Evolutionary conservation across 805 yeast species (phyloP).

Genomic region (Yamadazyma paraphyllophila): DNA sequence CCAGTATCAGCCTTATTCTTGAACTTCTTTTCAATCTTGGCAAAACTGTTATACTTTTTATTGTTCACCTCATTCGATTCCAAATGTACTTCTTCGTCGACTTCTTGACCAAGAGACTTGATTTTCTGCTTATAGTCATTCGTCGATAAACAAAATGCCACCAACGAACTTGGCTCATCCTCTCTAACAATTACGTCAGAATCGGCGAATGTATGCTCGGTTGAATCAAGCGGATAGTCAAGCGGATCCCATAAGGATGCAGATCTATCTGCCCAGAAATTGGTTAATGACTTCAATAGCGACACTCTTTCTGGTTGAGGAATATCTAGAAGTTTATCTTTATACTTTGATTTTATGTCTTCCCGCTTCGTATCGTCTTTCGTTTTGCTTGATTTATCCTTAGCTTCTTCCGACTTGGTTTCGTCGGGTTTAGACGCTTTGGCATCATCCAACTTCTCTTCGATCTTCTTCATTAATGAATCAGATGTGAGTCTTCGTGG

Average conservation of each 20-base stretch:
- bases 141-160: constrained; percentile 88
- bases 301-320: constrained; percentile 66
- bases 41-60: constrained; percentile 36
- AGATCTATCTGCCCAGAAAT: constrained; percentile 97
- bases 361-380: not conserved
- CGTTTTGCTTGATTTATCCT: not conserved
- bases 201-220: constrained; percentile 91
- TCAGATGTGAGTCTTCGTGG: constrained; percentile 11
- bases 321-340: constrained; percentile 13
- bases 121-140: constrained; percentile 75
- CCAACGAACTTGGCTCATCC: constrained; percentile 92
- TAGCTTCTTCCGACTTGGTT: not conserved
- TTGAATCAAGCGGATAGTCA: constrained; percentile 72
- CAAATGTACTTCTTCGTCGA: constrained; percentile 11
- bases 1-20: constrained; percentile 26
- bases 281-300: constrained; percentile 76
- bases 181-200: constrained; percentile 92
- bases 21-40: constrained; percentile 42
- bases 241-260: constrained; percentile 94
- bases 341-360: constrained; percentile 2
- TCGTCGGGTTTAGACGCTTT: not conserved
- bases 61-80: constrained; percentile 20
- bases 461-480: not conserved
- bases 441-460: not conserved
- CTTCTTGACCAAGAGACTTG: constrained; percentile 22